A percentile compares a stretch with the other conserved stretches of the same genome.
These are phyloP conservation scores for Nakazawaea ishiwadae DNA, from an alignment of 805 yeast species.

Conservation along the genomic window DNA sequence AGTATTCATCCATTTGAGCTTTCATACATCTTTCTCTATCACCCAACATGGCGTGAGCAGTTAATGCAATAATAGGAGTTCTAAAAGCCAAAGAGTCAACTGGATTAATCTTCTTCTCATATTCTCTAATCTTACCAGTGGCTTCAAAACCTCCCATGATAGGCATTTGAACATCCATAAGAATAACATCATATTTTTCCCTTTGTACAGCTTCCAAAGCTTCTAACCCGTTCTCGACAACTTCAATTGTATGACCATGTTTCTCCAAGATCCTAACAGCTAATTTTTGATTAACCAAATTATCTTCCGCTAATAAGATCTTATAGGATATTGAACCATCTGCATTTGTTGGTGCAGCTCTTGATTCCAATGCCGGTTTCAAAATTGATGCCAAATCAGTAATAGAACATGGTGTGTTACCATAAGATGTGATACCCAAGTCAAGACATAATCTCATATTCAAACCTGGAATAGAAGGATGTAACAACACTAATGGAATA, in stretches of 20 bases:
- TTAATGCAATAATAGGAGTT: slow-evolving; percentile 84
- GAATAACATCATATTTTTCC: slow-evolving; percentile 69
- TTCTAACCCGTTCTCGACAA: slow-evolving; percentile 81
- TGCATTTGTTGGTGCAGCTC: slow-evolving; percentile 73
- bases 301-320: slow-evolving; percentile 81
- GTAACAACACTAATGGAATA: slow-evolving; percentile 76
- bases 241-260: slow-evolving; percentile 79
- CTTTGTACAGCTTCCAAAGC: slow-evolving; percentile 73
- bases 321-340: slow-evolving; percentile 75
- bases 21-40: slow-evolving; percentile 83
- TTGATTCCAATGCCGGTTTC: slow-evolving; percentile 79
- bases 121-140: slow-evolving; percentile 77
- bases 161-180: slow-evolving; percentile 96
- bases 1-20: slow-evolving; percentile 90
- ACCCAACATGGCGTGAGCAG: slow-evolving; percentile 94
- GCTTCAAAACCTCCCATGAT: slow-evolving; percentile 95
- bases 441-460: slow-evolving; percentile 81
- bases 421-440: slow-evolving; percentile 82
- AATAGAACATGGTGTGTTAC: slow-evolving; percentile 82
- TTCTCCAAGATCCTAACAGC: slow-evolving; percentile 84
- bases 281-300: slow-evolving; percentile 79
- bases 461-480: slow-evolving; percentile 69
- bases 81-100: slow-evolving; percentile 64
- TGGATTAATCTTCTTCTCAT: slow-evolving; percentile 80
- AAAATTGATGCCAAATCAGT: slow-evolving; percentile 79